Conservation (phyloP, 305 asterid species). For the Fraxinus velutina region DNA sequence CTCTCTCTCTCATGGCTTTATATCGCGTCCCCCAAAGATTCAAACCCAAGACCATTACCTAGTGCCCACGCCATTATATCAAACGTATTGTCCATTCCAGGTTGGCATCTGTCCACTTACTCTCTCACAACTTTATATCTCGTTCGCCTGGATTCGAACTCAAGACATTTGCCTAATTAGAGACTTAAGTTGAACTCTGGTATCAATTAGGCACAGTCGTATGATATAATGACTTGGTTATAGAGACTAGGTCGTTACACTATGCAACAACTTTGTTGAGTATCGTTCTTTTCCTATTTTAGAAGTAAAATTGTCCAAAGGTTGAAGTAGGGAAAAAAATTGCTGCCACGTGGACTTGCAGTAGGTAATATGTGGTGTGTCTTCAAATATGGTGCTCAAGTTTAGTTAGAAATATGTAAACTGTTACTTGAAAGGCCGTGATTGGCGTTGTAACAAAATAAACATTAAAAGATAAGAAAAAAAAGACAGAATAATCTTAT, state of each 20-base stretch:
- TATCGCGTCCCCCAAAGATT: too few relatives aligned
- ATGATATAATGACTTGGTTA: too few relatives aligned
- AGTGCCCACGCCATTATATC: too few relatives aligned
- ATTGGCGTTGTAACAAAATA: not conserved
- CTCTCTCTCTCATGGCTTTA: too few relatives aligned
- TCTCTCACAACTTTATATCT: too few relatives aligned
- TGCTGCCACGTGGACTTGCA: not conserved
- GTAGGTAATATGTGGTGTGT: not conserved
- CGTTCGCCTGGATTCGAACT: too few relatives aligned
- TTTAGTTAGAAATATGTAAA: not conserved
- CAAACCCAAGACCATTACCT: too few relatives aligned
- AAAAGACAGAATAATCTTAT: not conserved
- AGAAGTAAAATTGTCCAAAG: not conserved
- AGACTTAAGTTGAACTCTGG: too few relatives aligned
- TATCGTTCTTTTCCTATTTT: not conserved
- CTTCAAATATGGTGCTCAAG: not conserved
- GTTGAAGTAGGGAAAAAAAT: not conserved
- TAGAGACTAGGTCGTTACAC: not conserved
- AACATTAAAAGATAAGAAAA: not conserved
- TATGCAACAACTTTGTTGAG: not conserved
- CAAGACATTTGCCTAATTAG: too few relatives aligned
- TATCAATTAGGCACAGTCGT: too few relatives aligned
- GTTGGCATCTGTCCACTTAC: too few relatives aligned
- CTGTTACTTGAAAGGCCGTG: not conserved
- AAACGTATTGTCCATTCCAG: too few relatives aligned